phyloP scores from a whole-genome alignment of 208 protist genomes.

The Crithidia acanthocephali region DNA sequence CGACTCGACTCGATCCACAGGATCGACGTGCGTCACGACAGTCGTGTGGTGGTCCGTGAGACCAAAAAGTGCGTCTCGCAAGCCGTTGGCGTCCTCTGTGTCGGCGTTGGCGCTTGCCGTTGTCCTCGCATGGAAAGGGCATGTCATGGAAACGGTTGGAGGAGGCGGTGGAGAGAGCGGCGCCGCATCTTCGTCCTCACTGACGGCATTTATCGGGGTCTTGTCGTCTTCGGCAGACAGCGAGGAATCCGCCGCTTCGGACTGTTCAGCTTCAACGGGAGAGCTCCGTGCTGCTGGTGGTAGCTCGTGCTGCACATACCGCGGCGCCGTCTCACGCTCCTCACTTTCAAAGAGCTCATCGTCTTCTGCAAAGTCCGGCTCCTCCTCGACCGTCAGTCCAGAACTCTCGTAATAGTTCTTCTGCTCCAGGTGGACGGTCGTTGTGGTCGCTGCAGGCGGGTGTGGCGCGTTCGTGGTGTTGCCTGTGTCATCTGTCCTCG shows the following conservation, averaged over 20 bases:
- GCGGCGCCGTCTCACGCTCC: neutral
- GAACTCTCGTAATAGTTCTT: no score
- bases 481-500: no score
- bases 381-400: neutral
- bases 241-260: no score
- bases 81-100: neutral
- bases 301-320: neutral
- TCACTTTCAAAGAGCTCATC: conserved; percentile 6
- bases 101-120: neutral
- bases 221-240: no score
- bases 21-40: conserved; percentile 41
- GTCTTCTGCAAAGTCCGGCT: neutral
- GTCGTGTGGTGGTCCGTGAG: conserved; percentile 44
- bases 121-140: conserved; percentile 1
- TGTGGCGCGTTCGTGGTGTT: no score
- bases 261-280: no score
- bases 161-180: conserved; percentile 1
- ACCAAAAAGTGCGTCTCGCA: conserved; percentile 46
- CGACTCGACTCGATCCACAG: conserved; percentile 34
- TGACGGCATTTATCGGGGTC: neutral
- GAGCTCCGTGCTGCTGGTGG: neutral
- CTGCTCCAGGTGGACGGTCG: no score
- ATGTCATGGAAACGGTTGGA: conserved; percentile 34
- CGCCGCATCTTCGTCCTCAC: neutral
- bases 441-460: no score